A percentile compares a stretch with the other conserved stretches of the same genome.
Conservation (phyloP, 2,329 filamentous ascomycete genomes). For the Colletotrichum musae region DNA sequence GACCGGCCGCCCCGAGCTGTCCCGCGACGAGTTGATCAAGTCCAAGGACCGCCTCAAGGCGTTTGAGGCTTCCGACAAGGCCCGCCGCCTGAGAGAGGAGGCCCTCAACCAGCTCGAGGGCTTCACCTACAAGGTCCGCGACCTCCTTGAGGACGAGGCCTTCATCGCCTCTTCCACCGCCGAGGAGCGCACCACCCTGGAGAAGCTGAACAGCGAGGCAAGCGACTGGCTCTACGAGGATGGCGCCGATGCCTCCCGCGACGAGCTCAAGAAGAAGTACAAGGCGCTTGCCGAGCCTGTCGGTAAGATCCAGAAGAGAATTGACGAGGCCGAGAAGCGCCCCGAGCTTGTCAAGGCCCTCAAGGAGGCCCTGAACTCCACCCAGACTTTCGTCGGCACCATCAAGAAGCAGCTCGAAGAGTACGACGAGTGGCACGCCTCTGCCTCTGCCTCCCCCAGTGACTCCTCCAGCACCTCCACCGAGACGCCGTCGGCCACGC, state of each 20-base stretch:
- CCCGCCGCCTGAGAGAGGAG: conserved; percentile 84
- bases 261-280: conserved; percentile 82
- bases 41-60: conserved; percentile 81
- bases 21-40: conserved; percentile 64
- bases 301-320: conserved; percentile 81
- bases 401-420: conserved; percentile 80
- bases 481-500: conserved; percentile 58
- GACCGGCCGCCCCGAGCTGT: conserved; percentile 63
- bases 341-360: conserved; percentile 79
- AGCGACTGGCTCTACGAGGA: conserved; percentile 95
- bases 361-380: conserved; percentile 79
- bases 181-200: conserved; percentile 76
- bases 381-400: conserved; percentile 77
- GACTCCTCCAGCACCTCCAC: conserved; percentile 56
- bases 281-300: conserved; percentile 84
- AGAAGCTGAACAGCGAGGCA: conserved; percentile 75
- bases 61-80: conserved; percentile 88
- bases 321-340: conserved; percentile 79
- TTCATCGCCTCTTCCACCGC: conserved; percentile 82
- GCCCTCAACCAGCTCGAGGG: conserved; percentile 92
- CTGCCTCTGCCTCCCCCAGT: conserved; percentile 65
- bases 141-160: conserved; percentile 82
- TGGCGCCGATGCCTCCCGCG: conserved; percentile 80
- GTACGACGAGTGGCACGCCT: conserved; percentile 74
- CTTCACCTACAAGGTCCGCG: conserved; percentile 90